These are phyloP conservation scores for Aspergillus sp. DNA, from an alignment of 2,329 filamentous ascomycete species.

Conservation along the genomic window DNA sequence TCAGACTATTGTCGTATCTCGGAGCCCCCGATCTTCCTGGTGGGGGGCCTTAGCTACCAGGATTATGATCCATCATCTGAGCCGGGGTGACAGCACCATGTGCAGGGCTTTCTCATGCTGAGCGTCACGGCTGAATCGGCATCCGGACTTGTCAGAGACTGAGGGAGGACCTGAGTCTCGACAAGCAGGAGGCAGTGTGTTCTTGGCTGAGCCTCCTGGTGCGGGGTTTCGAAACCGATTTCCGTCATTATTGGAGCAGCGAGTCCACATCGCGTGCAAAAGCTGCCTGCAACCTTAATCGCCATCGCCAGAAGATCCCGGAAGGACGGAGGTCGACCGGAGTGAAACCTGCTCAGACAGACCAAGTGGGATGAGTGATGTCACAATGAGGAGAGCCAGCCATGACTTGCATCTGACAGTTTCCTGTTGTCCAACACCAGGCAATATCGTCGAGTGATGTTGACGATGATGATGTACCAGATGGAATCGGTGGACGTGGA, in stretches of 20 bases:
- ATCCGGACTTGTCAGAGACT: not conserved
- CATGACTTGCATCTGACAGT: not conserved
- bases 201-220: slow-evolving; percentile 6
- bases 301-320: not conserved
- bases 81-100: slow-evolving; percentile 9
- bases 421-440: too few relatives aligned
- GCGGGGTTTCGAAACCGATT: slow-evolving; percentile 14
- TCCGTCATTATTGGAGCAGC: slow-evolving; percentile 14
- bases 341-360: not conserved
- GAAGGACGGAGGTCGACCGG: not conserved
- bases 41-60: slow-evolving; percentile 3
- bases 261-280: slow-evolving; percentile 9
- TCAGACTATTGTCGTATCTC: slow-evolving; percentile 10
- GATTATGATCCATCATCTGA: slow-evolving; percentile 9
- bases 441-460: too few relatives aligned
- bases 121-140: not conserved
- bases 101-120: slow-evolving; percentile 1
- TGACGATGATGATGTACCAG: too few relatives aligned
- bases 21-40: slow-evolving; percentile 11
- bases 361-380: slow-evolving; percentile 10
- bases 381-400: slow-evolving; percentile 10
- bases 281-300: slow-evolving; percentile 18
- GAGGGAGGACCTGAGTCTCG: not conserved
- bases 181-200: not conserved
- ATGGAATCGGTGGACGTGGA: not conserved